Percentiles rank a stretch among this genome's conserved stretches.
phyloP scores from a whole-genome alignment of 352 stramenopile genomes.

The Pythium utonaiense region DNA sequence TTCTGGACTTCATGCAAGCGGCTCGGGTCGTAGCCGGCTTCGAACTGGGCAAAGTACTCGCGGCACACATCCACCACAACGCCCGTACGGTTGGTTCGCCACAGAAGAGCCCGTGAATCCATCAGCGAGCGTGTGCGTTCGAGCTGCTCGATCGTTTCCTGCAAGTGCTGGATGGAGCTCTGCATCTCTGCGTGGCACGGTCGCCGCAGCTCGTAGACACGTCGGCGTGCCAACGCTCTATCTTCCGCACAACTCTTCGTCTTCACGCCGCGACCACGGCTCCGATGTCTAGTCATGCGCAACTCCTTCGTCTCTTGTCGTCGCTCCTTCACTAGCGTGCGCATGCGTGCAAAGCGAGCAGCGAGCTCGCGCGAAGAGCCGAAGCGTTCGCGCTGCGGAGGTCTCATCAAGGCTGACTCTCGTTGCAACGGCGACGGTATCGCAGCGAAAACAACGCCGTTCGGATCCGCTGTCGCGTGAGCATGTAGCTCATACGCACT shows the following conservation, averaged over 20 bases:
- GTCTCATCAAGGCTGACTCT: neutral
- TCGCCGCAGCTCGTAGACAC: neutral
- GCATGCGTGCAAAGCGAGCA: slow-evolving; percentile 36
- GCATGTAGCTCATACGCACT: neutral
- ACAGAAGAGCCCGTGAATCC: slow-evolving; percentile 36
- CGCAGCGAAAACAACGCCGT: neutral
- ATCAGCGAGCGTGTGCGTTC: slow-evolving; percentile 38
- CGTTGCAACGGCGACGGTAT: neutral
- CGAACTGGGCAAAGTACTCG: slow-evolving; percentile 48
- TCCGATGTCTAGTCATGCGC: neutral
- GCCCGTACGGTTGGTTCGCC: slow-evolving; percentile 38
- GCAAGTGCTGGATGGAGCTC: slow-evolving; percentile 32
- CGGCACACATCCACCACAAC: slow-evolving; percentile 36
- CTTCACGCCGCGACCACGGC: neutral
- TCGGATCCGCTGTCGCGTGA: neutral
- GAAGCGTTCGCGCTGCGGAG: neutral
- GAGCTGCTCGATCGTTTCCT: slow-evolving; percentile 30
- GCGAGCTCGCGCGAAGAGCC: slow-evolving; percentile 24
- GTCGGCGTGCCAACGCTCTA: slow-evolving; percentile 19
- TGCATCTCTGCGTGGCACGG: slow-evolving; percentile 17
- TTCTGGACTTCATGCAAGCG: slow-evolving; percentile 3
- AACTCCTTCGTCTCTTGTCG: neutral
- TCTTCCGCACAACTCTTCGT: slow-evolving; percentile 32
- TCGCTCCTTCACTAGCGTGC: slow-evolving; percentile 21
- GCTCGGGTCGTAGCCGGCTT: slow-evolving; percentile 33